phyloP scores from a whole-genome alignment of 306 rosid genomes.

The Vigna reflexopilosa region DNA sequence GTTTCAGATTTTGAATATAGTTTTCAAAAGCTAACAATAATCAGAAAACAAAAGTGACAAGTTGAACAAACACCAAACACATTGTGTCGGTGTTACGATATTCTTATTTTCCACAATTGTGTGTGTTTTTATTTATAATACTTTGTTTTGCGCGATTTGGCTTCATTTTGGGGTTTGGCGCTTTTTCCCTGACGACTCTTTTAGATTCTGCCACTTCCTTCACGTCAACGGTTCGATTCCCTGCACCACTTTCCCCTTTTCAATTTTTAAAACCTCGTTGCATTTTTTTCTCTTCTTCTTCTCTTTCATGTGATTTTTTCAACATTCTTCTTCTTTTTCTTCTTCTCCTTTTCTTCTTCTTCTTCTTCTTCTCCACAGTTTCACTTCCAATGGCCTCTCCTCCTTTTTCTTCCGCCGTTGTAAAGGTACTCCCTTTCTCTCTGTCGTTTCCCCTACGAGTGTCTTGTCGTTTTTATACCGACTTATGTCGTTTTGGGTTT shows the following conservation, averaged over 20 bases:
- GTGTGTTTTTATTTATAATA: no score
- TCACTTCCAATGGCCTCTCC: conserved; percentile 75
- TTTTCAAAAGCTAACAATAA: no score
- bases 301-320: conserved; percentile 46
- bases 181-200: conserved; percentile 5
- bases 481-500: neutral
- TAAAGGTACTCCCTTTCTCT: conserved; percentile 57
- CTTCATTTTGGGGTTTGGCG: conserved; percentile 6
- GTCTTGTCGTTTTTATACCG: neutral
- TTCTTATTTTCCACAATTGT: neutral
- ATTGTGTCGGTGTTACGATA: neutral
- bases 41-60: no score
- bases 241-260: neutral
- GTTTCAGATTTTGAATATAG: no score
- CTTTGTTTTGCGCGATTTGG: neutral
- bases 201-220: conserved; percentile 40
- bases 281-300: neutral
- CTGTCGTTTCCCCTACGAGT: neutral
- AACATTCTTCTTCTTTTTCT: conserved; percentile 44
- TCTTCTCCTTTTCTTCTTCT: neutral
- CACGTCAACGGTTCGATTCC: conserved; percentile 45
- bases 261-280: neutral
- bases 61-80: no score
- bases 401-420: conserved; percentile 45
- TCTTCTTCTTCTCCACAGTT: neutral